Evolutionary conservation across 2,329 filamentous ascomycete genomes (phyloP), one percentile per base, ranked within the genome.

Genomic region (Cercospora citrullina): DNA sequence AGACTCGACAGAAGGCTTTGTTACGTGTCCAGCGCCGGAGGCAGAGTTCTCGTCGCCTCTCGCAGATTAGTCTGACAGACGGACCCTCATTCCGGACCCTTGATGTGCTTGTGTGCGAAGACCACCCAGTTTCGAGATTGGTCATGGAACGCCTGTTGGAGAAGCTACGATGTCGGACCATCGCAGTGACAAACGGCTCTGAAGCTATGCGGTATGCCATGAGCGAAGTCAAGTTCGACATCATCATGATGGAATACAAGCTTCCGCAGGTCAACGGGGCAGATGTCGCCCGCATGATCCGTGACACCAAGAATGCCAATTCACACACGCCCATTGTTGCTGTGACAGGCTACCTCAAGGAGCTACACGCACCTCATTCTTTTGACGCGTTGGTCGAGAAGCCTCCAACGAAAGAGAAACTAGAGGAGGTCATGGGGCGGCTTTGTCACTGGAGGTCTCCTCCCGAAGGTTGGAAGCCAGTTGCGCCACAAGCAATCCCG

Each of bases 81-180:
- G 91, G 91, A 0, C 95, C 95, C 2, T 87, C 90, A 39, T 99
- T 97, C 81, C 87, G 95, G 31, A 93, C 95, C 1, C 81, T 99
- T 62, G 95, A 99, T 79, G 91, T 99, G 5, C 84, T 99, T 62
- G 96, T 99, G 62, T 98, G 95, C 77, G 95, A 99, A 81, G 95
- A 99, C 75, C 95, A 99, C 78, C 95, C 95, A 0, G 94, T 99
- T 4, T 97, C 95, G 5, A 88, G 94, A 23, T 89, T 99, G 83
- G 94, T 99, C n/a, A 98, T 99, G 94, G 95, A 99, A 77, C 95
- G 96, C 75, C 83, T 99, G 7, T 86, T 99, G 63, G 95, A 99
- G 79, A 99, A 98, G 81, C 84, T 98, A 39, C 91, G 93, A 39
- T 99, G 95, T 76, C 91, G 95, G 51, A 97, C 94, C 8, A 95